phyloP scores from a whole-genome alignment of 495 filamentous ascomycete species.

The Lasiosphaeriaceae sp. region DNA sequence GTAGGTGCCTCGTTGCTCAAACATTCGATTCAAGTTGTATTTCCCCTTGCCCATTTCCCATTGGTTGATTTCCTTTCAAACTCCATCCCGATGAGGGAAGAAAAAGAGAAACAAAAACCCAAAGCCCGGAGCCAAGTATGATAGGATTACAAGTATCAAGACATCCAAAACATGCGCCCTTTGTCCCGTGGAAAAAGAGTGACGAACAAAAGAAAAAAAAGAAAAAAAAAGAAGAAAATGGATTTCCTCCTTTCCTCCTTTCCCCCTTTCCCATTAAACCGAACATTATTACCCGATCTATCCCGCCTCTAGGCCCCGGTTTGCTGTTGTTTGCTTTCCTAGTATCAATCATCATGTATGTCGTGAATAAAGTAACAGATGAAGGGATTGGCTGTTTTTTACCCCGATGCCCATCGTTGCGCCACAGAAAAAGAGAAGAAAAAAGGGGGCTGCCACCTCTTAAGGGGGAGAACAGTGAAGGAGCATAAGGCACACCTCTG shows the following conservation, averaged over 20 bases:
- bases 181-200: neutral
- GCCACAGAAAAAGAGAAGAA: too few relatives aligned
- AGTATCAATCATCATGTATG: conserved; percentile 22
- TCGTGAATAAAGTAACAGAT: conserved; percentile 7
- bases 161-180: neutral
- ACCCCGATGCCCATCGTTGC: too few relatives aligned
- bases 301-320: neutral
- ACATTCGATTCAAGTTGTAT: too few relatives aligned
- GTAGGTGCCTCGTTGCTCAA: too few relatives aligned
- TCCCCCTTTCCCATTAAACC: neutral
- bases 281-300: neutral
- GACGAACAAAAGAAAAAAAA: neutral
- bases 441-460: too few relatives aligned
- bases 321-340: neutral
- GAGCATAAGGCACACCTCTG: neutral
- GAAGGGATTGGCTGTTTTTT: neutral
- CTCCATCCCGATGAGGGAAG: neutral
- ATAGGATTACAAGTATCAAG: neutral
- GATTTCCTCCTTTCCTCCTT: neutral
- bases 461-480: too few relatives aligned
- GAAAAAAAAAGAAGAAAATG: neutral
- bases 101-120: neutral
- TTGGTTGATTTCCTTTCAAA: too few relatives aligned
- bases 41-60: too few relatives aligned
- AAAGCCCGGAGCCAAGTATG: neutral